Conservation (phyloP, 164 flowering plant species). For the Sextonia rubra region DNA sequence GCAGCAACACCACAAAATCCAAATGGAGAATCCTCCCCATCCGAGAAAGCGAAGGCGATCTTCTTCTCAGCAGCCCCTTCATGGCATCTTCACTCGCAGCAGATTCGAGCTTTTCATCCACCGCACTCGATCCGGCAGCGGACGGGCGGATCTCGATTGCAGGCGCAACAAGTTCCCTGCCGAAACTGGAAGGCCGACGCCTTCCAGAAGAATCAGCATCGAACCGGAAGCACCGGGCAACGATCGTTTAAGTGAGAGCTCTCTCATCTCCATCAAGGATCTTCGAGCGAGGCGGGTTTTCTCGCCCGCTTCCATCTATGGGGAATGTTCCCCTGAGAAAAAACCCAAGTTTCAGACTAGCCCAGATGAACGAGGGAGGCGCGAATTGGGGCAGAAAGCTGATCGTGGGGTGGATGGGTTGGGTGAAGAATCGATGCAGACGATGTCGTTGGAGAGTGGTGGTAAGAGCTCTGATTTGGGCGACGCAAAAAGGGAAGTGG, state of each 20-base stretch:
- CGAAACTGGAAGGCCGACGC: neutral
- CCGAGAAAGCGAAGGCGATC: slow-evolving; percentile 21
- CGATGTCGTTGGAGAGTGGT: neutral
- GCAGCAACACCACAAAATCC: neutral
- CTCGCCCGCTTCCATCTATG: slow-evolving; percentile 19
- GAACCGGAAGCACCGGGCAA: neutral
- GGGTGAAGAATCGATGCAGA: slow-evolving; percentile 12
- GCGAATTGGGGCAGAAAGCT: neutral
- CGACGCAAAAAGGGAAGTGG: neutral
- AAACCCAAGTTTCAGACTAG: neutral
- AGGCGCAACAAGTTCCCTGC: neutral
- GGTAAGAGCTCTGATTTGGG: neutral
- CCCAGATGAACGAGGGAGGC: neutral
- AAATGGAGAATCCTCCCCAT: slow-evolving; percentile 1
- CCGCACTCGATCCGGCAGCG: slow-evolving; percentile 31
- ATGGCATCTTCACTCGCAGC: slow-evolving; percentile 27
- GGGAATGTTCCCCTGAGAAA: slow-evolving; percentile 8
- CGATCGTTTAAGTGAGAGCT: neutral
- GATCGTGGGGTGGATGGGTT: slow-evolving; percentile 7
- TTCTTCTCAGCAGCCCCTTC: slow-evolving; percentile 1
- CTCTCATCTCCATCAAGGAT: slow-evolving; percentile 29
- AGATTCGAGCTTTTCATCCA: slow-evolving; percentile 26
- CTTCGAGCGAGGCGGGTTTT: slow-evolving; percentile 45
- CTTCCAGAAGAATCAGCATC: neutral
- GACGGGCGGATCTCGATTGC: slow-evolving; percentile 10